Base-by-base conservation (phyloP, 108 stramenopile species). In the Parmales sp. region DNA sequence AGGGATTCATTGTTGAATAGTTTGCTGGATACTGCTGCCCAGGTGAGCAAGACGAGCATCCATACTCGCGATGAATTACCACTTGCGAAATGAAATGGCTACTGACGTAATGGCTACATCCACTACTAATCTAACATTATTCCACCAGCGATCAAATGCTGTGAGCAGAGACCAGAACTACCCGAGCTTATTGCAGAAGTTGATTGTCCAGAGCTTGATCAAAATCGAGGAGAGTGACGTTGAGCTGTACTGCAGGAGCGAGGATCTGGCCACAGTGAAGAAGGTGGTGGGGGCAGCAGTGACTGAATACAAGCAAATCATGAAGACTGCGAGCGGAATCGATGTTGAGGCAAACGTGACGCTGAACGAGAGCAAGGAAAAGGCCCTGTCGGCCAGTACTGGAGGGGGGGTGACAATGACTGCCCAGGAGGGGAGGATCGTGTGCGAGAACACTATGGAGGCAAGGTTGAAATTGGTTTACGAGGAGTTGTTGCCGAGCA, bases 161-260 rank as follows among this genome's bases (percentile, higher is more conserved):
- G 89, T 92, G 29, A 78, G 88, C 18, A 72, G 82, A 50, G 87
- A 89, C 51, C 67, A 77, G 31, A 90, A 97, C 78, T 98, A 98
- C 78, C 86, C 94, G 44, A 82, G 82, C 49, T 82, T 98, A 60
- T 79, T 98, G 43, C 89, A 95, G 76, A 89, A 94, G 70, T 78
- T 98, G 44, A 94, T 98, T 72, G 94, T 97, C 38, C 98, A 98
- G 77, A 90, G 94, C 48, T 80, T 98, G 70, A 96, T 98, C 82
- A 98, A 98, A 82, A 96, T 98, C 72, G 95, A 98, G 77, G 98
- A 98, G 80, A 82, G 84, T 72, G 87, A 90, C 37, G 89, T 96
- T 26, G 79, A 68, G 19, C 75, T 98, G 29, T 88, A 80, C 66
- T 93, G 91, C 73, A 91, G 98, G 70, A 72, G 49, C 39, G 90